Percentiles rank a stretch among this genome's conserved stretches.
Evolutionary conservation across 2,329 filamentous ascomycete genomes (phyloP).

Genomic region (Neoscytalidium dimidiatum): DNA sequence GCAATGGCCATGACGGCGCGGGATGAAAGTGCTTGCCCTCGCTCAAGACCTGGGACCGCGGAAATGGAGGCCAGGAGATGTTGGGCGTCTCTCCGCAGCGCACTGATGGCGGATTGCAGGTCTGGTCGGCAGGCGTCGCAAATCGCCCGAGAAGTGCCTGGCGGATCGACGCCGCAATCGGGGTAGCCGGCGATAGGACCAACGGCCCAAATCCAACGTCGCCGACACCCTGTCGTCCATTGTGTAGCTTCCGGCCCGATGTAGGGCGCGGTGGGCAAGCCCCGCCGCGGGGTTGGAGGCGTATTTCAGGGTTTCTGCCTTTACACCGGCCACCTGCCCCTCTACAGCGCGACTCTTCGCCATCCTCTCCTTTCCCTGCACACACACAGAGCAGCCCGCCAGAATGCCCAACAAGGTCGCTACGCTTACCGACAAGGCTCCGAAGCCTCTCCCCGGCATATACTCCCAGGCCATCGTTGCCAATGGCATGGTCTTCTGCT

Average conservation of each 20-base stretch:
- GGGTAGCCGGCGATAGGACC: slow-evolving; percentile 5
- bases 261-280: not conserved
- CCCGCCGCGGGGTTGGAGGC: not conserved
- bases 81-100: not conserved
- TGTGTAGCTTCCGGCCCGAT: not conserved
- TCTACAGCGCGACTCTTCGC: no score
- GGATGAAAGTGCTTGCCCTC: not conserved
- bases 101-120: not conserved
- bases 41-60: accelerated
- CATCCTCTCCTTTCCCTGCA: not conserved
- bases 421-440: slow-evolving; percentile 18
- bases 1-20: slow-evolving; percentile 25
- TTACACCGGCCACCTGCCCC: not conserved
- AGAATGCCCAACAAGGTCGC: slow-evolving; percentile 16
- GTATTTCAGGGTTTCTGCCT: not conserved
- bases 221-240: not conserved
- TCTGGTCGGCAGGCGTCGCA: not conserved
- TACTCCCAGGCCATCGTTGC: slow-evolving; percentile 19
- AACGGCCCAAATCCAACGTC: slow-evolving; percentile 15
- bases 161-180: slow-evolving; percentile 11
- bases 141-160: not conserved
- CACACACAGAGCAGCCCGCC: not conserved
- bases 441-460: slow-evolving; percentile 16
- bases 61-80: not conserved
- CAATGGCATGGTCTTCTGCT: slow-evolving; percentile 20